Percentiles rank a stretch among this genome's conserved stretches.
phyloP scores from a whole-genome alignment of 768 basidiomycete species.

The Psilocybe subaeruginosa region DNA sequence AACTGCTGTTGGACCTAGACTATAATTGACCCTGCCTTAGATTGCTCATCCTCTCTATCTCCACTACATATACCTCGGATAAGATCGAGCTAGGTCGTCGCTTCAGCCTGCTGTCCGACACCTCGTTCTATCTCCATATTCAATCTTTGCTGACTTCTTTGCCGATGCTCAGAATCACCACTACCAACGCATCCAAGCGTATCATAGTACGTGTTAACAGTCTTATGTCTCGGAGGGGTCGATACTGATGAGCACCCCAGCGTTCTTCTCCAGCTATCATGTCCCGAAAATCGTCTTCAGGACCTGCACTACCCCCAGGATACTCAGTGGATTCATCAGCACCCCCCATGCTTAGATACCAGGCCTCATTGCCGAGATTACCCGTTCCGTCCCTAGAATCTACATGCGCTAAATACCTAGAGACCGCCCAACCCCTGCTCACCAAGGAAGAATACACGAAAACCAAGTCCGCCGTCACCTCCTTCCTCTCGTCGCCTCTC shows the following conservation, averaged over 20 bases:
- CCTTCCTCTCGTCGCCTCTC: constrained; percentile 72
- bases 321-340: constrained; percentile 56
- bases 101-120: constrained; percentile 12
- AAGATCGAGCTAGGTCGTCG: constrained; percentile 18
- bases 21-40: not conserved
- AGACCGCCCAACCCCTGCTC: constrained; percentile 79
- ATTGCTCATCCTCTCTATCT: constrained; percentile 15
- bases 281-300: constrained; percentile 25
- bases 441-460: constrained; percentile 60
- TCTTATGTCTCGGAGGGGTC: not conserved
- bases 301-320: constrained; percentile 27
- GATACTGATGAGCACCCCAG: constrained; percentile 12
- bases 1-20: constrained; percentile 6
- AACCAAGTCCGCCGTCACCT: constrained; percentile 60
- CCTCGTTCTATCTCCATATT: constrained; percentile 13
- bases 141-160: constrained; percentile 11
- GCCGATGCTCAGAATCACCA: constrained; percentile 26
- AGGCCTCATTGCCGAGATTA: constrained; percentile 71
- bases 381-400: constrained; percentile 86
- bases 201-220: constrained; percentile 16
- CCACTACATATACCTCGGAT: constrained; percentile 17
- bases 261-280: constrained; percentile 23
- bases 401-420: constrained; percentile 88
- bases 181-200: constrained; percentile 24
- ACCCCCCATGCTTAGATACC: constrained; percentile 72